phyloP scores from a whole-genome alignment of 2,329 filamentous ascomycete species.

The Fusarium neocosmosporiellum region DNA sequence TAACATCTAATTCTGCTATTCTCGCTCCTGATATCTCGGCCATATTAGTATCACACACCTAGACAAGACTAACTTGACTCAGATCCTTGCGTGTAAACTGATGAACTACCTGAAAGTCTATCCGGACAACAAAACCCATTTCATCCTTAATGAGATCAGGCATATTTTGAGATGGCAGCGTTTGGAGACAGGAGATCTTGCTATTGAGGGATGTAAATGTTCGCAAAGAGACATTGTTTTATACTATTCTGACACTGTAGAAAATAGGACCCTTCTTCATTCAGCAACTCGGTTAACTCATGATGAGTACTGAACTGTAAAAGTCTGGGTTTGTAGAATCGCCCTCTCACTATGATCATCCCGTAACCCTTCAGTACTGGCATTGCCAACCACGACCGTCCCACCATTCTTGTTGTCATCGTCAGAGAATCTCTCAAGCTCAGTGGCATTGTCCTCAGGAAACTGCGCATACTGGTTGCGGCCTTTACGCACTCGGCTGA shows the following conservation, averaged over 20 bases:
- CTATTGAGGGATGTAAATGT: background rate
- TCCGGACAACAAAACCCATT: background rate
- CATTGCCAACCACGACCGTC: constrained; percentile 18
- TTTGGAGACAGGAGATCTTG: background rate
- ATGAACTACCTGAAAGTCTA: background rate
- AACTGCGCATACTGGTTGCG: constrained; percentile 32
- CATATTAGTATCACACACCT: too few species aligned
- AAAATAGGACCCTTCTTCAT: background rate
- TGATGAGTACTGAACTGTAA: constrained; percentile 33
- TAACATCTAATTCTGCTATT: background rate
- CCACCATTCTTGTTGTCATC: constrained; percentile 3
- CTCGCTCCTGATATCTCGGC: background rate
- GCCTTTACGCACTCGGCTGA: constrained; percentile 26
- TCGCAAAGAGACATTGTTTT: background rate
- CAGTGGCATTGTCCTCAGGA: constrained; percentile 20
- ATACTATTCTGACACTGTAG: background rate
- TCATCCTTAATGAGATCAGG: background rate
- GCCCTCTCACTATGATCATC: constrained; percentile 43
- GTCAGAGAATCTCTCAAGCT: constrained; percentile 22
- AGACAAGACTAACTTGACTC: background rate
- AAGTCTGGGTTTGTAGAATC: constrained; percentile 41
- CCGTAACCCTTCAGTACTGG: constrained; percentile 5
- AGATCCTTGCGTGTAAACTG: background rate
- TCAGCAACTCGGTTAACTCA: background rate
- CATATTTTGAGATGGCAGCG: background rate